Conservation (phyloP, 495 filamentous ascomycete genomes). For the Hyaloscypha bicolor region DNA sequence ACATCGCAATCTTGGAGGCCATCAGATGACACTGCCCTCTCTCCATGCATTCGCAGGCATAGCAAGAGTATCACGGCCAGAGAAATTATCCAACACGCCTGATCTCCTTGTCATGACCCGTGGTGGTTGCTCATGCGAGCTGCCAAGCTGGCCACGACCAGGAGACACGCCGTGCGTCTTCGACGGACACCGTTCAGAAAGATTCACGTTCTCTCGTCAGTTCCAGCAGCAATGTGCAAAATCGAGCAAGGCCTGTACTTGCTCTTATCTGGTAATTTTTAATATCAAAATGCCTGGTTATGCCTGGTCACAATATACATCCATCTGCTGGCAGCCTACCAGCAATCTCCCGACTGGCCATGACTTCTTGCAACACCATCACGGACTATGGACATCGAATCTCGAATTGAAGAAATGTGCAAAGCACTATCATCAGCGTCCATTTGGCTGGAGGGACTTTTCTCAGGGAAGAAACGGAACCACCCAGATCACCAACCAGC, state of each 20-base stretch:
- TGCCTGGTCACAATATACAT: no score
- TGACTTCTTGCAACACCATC: no score
- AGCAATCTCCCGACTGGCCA: no score
- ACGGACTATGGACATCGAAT: no score
- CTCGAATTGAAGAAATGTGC: not conserved
- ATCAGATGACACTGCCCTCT: not conserved
- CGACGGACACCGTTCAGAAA: not conserved
- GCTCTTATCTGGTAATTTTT: not conserved
- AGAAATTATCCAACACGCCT: not conserved
- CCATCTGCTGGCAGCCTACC: no score
- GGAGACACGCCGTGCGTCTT: not conserved
- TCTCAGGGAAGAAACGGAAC: no score
- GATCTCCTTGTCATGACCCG: not conserved
- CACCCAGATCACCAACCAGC: no score
- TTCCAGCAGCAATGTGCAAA: no score
- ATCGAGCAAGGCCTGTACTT: not conserved
- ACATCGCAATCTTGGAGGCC: not conserved
- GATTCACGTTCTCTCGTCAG: no score
- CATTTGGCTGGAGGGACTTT: no score
- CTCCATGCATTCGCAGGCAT: not conserved
- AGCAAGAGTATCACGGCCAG: not conserved
- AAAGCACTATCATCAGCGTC: not conserved
- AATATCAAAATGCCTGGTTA: not conserved
- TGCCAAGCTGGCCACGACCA: not conserved
- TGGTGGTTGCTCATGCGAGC: not conserved